Evolutionary conservation across 768 basidiomycete species (phyloP), one percentile per base, ranked within the genome.

Genomic region (Naganishia kalamii): DNA sequence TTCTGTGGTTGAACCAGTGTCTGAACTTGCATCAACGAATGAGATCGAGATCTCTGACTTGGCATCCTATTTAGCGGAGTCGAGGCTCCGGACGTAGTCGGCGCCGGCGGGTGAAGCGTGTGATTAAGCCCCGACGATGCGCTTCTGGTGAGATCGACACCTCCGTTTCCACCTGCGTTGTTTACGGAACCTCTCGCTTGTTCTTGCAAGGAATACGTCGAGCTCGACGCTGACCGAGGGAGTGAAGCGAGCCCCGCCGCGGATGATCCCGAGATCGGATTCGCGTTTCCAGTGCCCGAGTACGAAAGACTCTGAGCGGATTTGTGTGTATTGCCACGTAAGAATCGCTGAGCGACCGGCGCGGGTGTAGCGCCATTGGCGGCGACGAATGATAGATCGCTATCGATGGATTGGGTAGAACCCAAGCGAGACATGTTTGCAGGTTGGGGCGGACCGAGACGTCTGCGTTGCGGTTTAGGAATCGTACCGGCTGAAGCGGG

Each of bases 381-480:
- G 32, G 37, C 4, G 27, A 7, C 5, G 35, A 21, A 12, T 19
- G 54, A 37, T 4, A 7, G 11, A 23, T 41, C 37, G 21, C 19
- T 40, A 10, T 57, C 54, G 1, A 25, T 21, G 19, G 43, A 61
- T 7, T 61, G 43, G 10, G 60, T 25, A 17, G 43, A 61, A n/a
- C 60, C 43, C 15, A 61, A 43, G n/a, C 60, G 60, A 4, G 60
- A 27, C 41, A 61, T 32, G 32, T 61, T 61, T 21, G 60, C 60
- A 10, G 60, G 60, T 32, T 44, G 60, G 23, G 60, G 60, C 30
- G 60, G 60, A 25, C 60, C 60, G n/a, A 46, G 41, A 0, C 60
- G 41, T 27, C 54, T 35, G 4, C 54, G 35, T 32, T 57, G 54
- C 7, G 60, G 43, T 32, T 25, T 8, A 44, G 43, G 49, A 25